Conservation (phyloP, 228 moss, liverwort and hornwort genomes). For the Sphagnum fallax region DNA sequence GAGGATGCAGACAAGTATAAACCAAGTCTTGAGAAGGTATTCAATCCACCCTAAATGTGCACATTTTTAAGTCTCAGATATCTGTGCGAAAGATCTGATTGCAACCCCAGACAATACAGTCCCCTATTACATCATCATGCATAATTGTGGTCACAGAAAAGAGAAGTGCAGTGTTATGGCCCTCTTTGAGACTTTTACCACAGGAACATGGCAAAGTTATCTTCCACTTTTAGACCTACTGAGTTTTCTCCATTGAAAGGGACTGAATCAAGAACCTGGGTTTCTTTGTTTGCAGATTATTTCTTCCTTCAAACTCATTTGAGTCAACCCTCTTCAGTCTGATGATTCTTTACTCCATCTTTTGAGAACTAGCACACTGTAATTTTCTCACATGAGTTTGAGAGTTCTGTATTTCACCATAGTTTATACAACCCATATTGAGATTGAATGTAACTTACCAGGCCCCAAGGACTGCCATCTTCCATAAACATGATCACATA, state of each 20-base stretch:
- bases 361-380: too few relatives aligned
- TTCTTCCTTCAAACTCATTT: constrained; percentile 49
- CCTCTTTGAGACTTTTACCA: neutral
- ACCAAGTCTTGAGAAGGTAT: constrained; percentile 60
- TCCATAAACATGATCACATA: too few relatives aligned
- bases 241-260: neutral
- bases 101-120: neutral
- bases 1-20: constrained; percentile 79
- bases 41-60: neutral
- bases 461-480: too few relatives aligned
- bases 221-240: neutral
- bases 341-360: too few relatives aligned
- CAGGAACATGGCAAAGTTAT: neutral
- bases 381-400: too few relatives aligned
- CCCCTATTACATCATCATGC: neutral
- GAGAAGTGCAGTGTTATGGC: neutral
- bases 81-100: neutral
- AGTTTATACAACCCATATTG: too few relatives aligned
- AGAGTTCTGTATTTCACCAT: too few relatives aligned
- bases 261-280: neutral
- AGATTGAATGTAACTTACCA: too few relatives aligned
- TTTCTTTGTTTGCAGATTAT: constrained; percentile 37
- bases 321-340: constrained; percentile 1
- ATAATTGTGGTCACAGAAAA: neutral
- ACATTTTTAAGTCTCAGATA: neutral